Evolutionary conservation across 2,329 filamentous ascomycete genomes (phyloP).

Genomic region (Pseudogymnoascus sp.): DNA sequence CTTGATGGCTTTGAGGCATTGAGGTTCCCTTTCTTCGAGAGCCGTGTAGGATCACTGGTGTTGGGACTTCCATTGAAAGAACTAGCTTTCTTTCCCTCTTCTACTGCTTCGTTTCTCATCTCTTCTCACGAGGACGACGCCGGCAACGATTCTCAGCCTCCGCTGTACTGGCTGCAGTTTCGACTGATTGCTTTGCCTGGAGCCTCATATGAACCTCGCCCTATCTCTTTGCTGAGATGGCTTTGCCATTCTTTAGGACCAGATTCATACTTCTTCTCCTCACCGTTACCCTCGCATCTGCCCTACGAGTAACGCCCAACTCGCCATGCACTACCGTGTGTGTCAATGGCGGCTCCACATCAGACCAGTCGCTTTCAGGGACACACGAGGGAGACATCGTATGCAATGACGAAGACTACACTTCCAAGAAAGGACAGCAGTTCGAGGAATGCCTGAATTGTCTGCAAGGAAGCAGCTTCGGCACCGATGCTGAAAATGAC

Average conservation of each 20-base stretch:
- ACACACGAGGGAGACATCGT: constrained; percentile 43
- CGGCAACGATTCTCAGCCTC: neutral
- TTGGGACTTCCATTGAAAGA: neutral
- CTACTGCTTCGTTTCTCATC: neutral
- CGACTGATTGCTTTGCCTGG: neutral
- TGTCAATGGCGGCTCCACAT: constrained; percentile 34
- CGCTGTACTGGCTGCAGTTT: neutral
- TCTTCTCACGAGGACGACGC: neutral
- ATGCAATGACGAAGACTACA: constrained; percentile 25
- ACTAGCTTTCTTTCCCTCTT: neutral
- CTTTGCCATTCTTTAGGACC: neutral
- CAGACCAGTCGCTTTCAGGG: constrained; percentile 33
- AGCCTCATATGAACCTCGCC: neutral
- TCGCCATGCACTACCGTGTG: constrained; percentile 47
- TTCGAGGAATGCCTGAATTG: constrained; percentile 13
- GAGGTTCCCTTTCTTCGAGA: neutral
- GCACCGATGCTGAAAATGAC: constrained; percentile 1
- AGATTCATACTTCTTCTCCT: neutral
- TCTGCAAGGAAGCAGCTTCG: constrained; percentile 9
- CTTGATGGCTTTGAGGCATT: constrained; percentile 4
- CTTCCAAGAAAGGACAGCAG: neutral
- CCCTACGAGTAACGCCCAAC: constrained; percentile 44
- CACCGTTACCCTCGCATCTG: constrained; percentile 16
- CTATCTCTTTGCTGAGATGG: constrained; percentile 12
- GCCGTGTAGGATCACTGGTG: constrained; percentile 3